Base-by-base conservation (phyloP, 495 filamentous ascomycete species). In the Xylaria venustula region DNA sequence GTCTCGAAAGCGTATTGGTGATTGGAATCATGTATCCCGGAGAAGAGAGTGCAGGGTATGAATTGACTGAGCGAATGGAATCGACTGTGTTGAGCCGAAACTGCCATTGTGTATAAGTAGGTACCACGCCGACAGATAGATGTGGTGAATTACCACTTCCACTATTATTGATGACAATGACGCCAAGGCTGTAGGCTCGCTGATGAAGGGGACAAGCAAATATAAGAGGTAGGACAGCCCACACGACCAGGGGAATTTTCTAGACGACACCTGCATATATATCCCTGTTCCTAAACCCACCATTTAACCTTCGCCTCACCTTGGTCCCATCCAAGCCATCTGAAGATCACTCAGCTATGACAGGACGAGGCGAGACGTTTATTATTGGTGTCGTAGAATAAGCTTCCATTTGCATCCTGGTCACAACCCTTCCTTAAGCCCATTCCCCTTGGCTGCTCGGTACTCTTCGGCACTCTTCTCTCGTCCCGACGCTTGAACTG, bases 281-380 rank as follows among this genome's bases (percentile, higher is more conserved):
- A 60, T 52, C 58, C 58, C 41, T 60, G 58, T 47, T 52, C 41
- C 41, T 40, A 22, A 53, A 49, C 26, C 54, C 54, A 49, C 54
- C 54, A 34, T n/a, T 58, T 48, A 48, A 40, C 32, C 54, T 34
- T 58, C 48, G 11, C 48, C 58, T 42, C 22, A 37, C 37, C 49
- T 59, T 30, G n/a, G 34, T 58, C 48, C 54, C 22, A 26, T 58
- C 42, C 30, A 36, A 34, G 54, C 30, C 26, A 37, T 55, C n/a
- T 55, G 54, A 58, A 58, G 54, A 58, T 58, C 54, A 58, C 58
- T 50, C 58, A 50, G 58, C 58, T 54, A 42, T 25, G 37, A 44
- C 23, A 54, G 49, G 46, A 41, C 56, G 49, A 53, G 58, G 58
- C 45, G 49, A 26, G 48, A 25, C 50, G 48, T 54, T 51, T 53